Percentiles rank a stretch among this genome's conserved stretches.
Conservation (phyloP, 352 stramenopile genomes). For the Pseudoperonospora humuli region DNA sequence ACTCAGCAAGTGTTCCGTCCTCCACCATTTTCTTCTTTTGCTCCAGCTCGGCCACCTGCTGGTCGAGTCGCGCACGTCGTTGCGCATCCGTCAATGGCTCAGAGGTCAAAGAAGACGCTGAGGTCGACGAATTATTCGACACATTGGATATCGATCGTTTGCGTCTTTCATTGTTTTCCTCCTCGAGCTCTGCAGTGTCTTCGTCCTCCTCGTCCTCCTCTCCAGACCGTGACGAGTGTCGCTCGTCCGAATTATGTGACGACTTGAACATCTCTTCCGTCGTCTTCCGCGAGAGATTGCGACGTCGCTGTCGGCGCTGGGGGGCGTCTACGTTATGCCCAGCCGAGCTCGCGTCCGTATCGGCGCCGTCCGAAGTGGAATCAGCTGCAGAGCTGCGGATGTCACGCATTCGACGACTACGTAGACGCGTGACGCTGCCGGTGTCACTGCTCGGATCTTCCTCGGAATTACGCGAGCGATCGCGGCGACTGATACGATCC, state of each 20-base stretch:
- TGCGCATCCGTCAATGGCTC: constrained; percentile 36
- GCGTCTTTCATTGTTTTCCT: constrained; percentile 19
- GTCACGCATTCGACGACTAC: constrained; percentile 29
- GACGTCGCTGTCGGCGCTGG: constrained; percentile 11
- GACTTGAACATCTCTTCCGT: constrained; percentile 23
- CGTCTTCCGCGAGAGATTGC: constrained; percentile 16
- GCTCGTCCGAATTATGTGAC: constrained; percentile 14
- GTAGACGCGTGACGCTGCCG: constrained; percentile 23
- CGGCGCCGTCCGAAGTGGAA: constrained; percentile 48
- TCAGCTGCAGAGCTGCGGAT: constrained; percentile 19
- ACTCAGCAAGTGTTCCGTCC: constrained; percentile 73
- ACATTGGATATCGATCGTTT: constrained; percentile 59
- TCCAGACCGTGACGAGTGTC: constrained; percentile 17
- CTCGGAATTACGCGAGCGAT: constrained; percentile 18
- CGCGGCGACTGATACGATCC: constrained; percentile 49
- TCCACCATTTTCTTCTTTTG: constrained; percentile 83
- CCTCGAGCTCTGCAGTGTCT: background rate
- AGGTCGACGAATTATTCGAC: constrained; percentile 49
- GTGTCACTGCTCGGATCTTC: constrained; percentile 25
- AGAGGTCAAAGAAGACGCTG: constrained; percentile 40
- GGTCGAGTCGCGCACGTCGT: constrained; percentile 25
- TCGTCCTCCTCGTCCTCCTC: constrained; percentile 26
- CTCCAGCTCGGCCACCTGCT: constrained; percentile 67
- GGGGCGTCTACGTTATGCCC: constrained; percentile 5
- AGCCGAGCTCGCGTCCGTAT: constrained; percentile 48